Percentiles rank a stretch among this genome's conserved stretches.
These are phyloP conservation scores for Cyberlindnera meyerae DNA, from an alignment of 805 yeast genomes.

Conservation along the genomic window DNA sequence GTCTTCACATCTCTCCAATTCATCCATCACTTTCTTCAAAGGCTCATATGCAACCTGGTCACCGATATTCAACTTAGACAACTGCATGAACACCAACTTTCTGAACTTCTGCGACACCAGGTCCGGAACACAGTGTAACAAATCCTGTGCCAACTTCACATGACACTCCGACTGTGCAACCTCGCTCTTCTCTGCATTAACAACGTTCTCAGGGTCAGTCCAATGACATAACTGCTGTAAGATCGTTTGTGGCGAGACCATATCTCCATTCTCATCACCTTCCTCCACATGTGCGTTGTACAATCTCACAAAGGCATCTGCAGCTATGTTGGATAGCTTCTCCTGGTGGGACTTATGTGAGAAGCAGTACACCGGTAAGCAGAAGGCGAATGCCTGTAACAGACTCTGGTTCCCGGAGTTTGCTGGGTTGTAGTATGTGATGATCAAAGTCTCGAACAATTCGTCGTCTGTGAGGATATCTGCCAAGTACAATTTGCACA, in stretches of 20 bases:
- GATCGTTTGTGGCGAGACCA: constrained; percentile 42
- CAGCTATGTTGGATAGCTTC: constrained; percentile 55
- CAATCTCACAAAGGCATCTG: constrained; percentile 60
- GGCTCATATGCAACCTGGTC: constrained; percentile 23
- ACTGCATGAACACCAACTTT: constrained; percentile 46
- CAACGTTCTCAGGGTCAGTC: constrained; percentile 76
- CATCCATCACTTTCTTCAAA: constrained; percentile 25
- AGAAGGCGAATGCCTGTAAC: constrained; percentile 76
- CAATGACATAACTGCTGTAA: constrained; percentile 73
- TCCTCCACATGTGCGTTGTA: constrained; percentile 40
- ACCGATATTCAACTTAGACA: constrained; percentile 46
- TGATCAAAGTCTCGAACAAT: constrained; percentile 62
- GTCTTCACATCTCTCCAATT: constrained; percentile 28
- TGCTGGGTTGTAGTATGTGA: constrained; percentile 71
- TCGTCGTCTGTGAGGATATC: constrained; percentile 70
- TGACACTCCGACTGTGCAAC: constrained; percentile 46
- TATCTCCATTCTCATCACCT: constrained; percentile 24
- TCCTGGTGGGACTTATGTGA: constrained; percentile 71
- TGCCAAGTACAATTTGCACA: constrained; percentile 76
- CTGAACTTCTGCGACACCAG: constrained; percentile 47
- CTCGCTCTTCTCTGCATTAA: constrained; percentile 40
- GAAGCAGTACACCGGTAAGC: constrained; percentile 82
- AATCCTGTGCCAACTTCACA: constrained; percentile 48
- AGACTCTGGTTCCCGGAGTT: constrained; percentile 60
- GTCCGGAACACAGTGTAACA: constrained; percentile 45